phyloP scores from a whole-genome alignment of 768 basidiomycete genomes.

The Sporobolomyces pararoseus region DNA sequence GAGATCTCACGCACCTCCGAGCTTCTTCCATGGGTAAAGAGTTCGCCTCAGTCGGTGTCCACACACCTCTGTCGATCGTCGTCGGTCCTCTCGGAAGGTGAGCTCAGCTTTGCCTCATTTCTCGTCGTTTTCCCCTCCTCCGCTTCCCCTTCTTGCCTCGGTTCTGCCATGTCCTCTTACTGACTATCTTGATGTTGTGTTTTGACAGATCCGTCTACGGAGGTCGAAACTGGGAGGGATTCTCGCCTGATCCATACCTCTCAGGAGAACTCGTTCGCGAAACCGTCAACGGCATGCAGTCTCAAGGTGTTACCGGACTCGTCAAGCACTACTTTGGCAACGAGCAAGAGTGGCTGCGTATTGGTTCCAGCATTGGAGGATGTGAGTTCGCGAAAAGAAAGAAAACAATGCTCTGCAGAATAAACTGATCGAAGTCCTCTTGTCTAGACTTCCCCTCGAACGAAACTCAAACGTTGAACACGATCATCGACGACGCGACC shows the following conservation, averaged over 20 bases:
- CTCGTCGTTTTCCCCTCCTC: no score
- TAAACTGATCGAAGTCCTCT: no score
- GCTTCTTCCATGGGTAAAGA: constrained; percentile 77
- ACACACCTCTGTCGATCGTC: constrained; percentile 52
- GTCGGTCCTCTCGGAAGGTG: constrained; percentile 15
- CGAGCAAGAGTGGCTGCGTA: constrained; percentile 50
- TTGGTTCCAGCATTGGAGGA: constrained; percentile 22
- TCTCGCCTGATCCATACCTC: constrained; percentile 31
- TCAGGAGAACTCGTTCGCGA: constrained; percentile 3
- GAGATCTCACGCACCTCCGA: constrained; percentile 68
- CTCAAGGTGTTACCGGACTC: constrained; percentile 37
- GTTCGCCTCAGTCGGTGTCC: constrained; percentile 75
- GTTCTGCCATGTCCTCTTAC: no score
- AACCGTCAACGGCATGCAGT: constrained; percentile 42
- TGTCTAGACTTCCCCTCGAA: constrained; percentile 26
- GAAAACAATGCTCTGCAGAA: no score
- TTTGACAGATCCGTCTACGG: not conserved
- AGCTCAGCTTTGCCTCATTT: not conserved
- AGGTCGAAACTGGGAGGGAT: constrained; percentile 38
- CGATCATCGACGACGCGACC: constrained; percentile 50
- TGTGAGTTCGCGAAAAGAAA: no score
- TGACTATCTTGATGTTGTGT: no score
- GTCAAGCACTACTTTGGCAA: constrained; percentile 65
- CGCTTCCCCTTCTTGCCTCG: no score
- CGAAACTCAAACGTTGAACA: constrained; percentile 53